phyloP scores from a whole-genome alignment of 352 stramenopile genomes.

The Thraustochytrium sp. region DNA sequence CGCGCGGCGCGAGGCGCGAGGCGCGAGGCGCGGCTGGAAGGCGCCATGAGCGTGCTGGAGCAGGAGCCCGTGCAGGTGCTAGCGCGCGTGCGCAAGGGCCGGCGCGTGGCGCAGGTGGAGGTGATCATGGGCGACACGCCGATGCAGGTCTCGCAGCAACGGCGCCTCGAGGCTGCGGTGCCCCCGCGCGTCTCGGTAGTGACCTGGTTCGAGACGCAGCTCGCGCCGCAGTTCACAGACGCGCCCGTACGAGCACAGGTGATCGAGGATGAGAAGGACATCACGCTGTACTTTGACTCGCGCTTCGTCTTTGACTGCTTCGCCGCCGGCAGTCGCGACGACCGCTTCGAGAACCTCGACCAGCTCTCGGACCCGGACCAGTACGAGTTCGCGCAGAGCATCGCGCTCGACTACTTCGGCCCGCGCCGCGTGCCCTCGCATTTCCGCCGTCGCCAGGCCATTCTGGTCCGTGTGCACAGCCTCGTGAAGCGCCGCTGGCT shows the following conservation, averaged over 20 bases:
- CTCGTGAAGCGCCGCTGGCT: conserved; percentile 12
- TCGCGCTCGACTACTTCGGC: conserved; percentile 19
- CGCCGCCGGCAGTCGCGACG: background rate
- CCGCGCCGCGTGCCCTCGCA: conserved; percentile 15
- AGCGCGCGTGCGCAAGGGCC: background rate
- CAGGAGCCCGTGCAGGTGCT: conserved; percentile 1
- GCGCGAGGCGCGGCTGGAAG: too few relatives aligned
- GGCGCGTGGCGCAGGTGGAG: background rate
- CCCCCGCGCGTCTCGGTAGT: background rate
- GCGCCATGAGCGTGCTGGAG: background rate
- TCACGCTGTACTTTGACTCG: conserved; percentile 30
- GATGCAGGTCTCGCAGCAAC: background rate
- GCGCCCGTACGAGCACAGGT: background rate
- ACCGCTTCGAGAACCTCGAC: background rate
- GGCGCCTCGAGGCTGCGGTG: background rate
- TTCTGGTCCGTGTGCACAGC: conserved; percentile 13
- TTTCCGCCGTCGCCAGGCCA: conserved; percentile 1
- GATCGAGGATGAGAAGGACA: background rate
- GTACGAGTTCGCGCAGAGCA: conserved; percentile 19
- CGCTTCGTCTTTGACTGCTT: conserved; percentile 30
- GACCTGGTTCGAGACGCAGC: background rate
- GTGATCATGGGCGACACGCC: background rate
- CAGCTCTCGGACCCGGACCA: background rate
- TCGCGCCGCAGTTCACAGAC: background rate
- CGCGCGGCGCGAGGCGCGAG: too few relatives aligned